Evolutionary conservation across 805 yeast genomes (phyloP), one percentile per base, ranked within the genome.

Genomic region (Metschnikowia henanensis): DNA sequence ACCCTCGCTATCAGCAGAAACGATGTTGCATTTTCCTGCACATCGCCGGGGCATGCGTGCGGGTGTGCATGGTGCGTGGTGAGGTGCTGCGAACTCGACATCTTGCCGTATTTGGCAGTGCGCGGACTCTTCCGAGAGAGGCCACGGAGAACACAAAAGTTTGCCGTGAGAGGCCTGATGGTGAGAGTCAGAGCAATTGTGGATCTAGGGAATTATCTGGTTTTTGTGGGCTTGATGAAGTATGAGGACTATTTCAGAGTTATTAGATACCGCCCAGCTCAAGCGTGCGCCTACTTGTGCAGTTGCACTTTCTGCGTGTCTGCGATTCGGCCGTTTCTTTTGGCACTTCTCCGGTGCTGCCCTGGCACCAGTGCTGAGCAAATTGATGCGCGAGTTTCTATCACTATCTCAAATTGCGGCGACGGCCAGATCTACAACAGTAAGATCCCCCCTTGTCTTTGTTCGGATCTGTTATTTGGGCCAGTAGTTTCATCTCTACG

Each of bases 1-100:
- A 23, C 26, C 28, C 9, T 7, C 30, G 21, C 30, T 31, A 30
- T 29, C 41, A 30, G 31, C 35, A 10, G 19, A 39, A 34, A 34
- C 43, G 30, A 39, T 25, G 43, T 39, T 39, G 38, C 38, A 39
- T n/a, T 28, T 39, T 39, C 42, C 33, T 16, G 42, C 32, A 39
- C 8, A 16, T 6, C n/a, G 25, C 15, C n/a, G 25, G 13, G 13
- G 35, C 23, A 8, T 32, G 35, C n/a, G 35, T 10, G 35, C 15
- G 25, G 22, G 15, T 15, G 18, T 16, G 19, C 19, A 5, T 18
- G 9, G n/a, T n/a, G 29, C 29, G 12, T 26, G n/a, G n/a, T n/a
- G 29, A 26, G n/a, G 15, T 30, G 8, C n/a, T 3, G 35, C 20
- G 22, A 30, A 12, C 26, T 23, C 26, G 26, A 23, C 12, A 23